Base-by-base conservation (phyloP, 768 basidiomycete genomes). In the Hortiboletus flavorubellus region DNA sequence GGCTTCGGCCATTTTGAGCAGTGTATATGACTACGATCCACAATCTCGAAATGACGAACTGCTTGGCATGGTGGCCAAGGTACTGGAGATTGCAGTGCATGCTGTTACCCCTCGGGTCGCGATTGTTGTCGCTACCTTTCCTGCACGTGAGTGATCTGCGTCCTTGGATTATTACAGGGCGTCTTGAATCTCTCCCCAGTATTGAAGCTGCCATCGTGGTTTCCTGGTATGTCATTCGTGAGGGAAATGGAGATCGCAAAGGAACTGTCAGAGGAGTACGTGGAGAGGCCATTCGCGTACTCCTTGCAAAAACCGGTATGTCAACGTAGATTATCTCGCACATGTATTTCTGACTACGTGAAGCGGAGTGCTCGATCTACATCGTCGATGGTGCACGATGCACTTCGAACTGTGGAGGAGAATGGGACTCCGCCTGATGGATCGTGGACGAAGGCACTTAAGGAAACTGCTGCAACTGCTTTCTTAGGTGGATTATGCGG, bases 211-310 rank as follows among this genome's bases (percentile, higher is more conserved):
- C 55, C 58, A 2, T 49, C 58, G 8, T 59, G 58, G 58, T n/a
- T 57, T 5, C 58, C 55, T 5, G 52, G 44, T 1, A 58, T 60
- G 56, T 49, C 48, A 21, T 60, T 60, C 31, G 54, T 51, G 11
- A 46, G 7, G 23, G 38, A 43, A 10, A 40, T 59, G 51, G 44
- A 21, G 15, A 15, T 6, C 7, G 51, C 51, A 2, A 38, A 30
- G n/a, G 29, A 16, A 4, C 34, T 46, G 1, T n/a, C 41, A 3
- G 11, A 16, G 30, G 23, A 26, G 10, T 59, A 59, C 26, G n/a
- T 59, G 4, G 51, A 58, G 8, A 14, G 5, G 12, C 39, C 45
- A 4, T 58, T 53, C 11, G 15, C 23, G 5, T 9, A 53, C 12
- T 42, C 43, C 21, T 6, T 53, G 5, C 48, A 39, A 21, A 53